Conservation (phyloP, 2,329 filamentous ascomycete species). For the Aspergillus phoenicis region DNA sequence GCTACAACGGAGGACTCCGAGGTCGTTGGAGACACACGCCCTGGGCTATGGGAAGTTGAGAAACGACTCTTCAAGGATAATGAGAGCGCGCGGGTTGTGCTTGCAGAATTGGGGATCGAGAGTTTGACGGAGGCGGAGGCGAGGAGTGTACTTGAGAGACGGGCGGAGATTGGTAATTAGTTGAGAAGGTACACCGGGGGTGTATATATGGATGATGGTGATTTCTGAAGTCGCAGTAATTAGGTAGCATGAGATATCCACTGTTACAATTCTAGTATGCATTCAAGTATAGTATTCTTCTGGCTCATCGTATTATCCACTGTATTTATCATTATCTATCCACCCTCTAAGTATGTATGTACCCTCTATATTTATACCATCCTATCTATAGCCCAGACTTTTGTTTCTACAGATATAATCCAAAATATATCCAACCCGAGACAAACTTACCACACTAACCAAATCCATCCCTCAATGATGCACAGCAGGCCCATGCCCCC, state of each 20-base stretch:
- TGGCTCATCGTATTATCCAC: no score
- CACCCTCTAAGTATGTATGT: background rate
- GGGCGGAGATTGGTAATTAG: constrained; percentile 48
- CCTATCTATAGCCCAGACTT: no score
- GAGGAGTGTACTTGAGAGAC: constrained; percentile 48
- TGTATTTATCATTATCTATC: no score
- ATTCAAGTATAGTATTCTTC: background rate
- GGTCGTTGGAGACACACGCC: constrained; percentile 8
- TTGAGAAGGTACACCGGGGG: background rate
- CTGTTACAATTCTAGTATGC: background rate
- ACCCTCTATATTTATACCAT: background rate
- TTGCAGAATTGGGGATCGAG: constrained; percentile 48
- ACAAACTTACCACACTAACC: background rate
- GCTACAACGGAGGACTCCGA: constrained; percentile 19
- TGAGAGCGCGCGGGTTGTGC: constrained; percentile 49
- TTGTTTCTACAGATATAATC: background rate
- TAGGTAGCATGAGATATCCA: constrained; percentile 7
- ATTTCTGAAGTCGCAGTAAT: no score
- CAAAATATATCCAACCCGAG: background rate
- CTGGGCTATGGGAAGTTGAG: constrained; percentile 50
- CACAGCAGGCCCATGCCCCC: constrained; percentile 40
- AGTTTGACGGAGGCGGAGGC: constrained; percentile 50
- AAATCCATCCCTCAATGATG: constrained; percentile 14
- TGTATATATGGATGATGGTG: background rate
- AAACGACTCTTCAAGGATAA: constrained; percentile 52